Conservation (phyloP, 805 yeast species). For the Candida ortonii region DNA sequence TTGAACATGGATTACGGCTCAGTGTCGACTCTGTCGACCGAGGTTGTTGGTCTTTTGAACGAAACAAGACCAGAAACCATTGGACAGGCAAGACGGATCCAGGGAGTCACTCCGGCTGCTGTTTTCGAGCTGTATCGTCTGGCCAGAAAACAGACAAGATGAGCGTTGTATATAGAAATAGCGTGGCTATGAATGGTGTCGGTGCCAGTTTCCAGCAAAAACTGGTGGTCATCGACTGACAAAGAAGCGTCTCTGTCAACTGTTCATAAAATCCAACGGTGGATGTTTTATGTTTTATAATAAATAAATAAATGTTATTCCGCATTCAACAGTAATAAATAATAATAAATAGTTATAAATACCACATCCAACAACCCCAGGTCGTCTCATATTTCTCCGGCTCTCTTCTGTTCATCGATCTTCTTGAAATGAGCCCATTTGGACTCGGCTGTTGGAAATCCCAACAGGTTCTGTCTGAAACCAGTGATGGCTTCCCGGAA, state of each 20-base stretch:
- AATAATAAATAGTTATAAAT: slow-evolving; percentile 7
- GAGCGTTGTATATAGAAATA: slow-evolving; percentile 1
- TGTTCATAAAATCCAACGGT: too few relatives aligned
- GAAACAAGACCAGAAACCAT: slow-evolving; percentile 80
- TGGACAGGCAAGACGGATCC: slow-evolving; percentile 93
- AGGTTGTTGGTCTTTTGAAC: slow-evolving; percentile 67
- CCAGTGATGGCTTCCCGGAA: slow-evolving; percentile 27
- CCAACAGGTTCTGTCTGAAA: slow-evolving; percentile 29
- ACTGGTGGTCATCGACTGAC: too few relatives aligned
- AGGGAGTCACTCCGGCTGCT: slow-evolving; percentile 94
- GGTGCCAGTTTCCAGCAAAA: neutral
- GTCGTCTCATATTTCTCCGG: too few relatives aligned
- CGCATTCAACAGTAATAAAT: slow-evolving; percentile 1
- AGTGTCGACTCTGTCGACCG: slow-evolving; percentile 67
- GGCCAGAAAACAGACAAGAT: slow-evolving; percentile 26
- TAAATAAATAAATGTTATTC: neutral
- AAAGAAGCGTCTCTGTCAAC: too few relatives aligned
- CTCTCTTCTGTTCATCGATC: slow-evolving; percentile 32
- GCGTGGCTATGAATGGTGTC: neutral
- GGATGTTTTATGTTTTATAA: too few relatives aligned
- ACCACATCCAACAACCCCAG: too few relatives aligned
- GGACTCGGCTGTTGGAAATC: slow-evolving; percentile 33
- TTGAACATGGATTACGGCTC: slow-evolving; percentile 55
- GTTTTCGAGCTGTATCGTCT: slow-evolving; percentile 71
- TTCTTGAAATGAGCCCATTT: slow-evolving; percentile 31